phyloP scores from a whole-genome alignment of 2,329 filamentous ascomycete species.

The Penicillium sp. region DNA sequence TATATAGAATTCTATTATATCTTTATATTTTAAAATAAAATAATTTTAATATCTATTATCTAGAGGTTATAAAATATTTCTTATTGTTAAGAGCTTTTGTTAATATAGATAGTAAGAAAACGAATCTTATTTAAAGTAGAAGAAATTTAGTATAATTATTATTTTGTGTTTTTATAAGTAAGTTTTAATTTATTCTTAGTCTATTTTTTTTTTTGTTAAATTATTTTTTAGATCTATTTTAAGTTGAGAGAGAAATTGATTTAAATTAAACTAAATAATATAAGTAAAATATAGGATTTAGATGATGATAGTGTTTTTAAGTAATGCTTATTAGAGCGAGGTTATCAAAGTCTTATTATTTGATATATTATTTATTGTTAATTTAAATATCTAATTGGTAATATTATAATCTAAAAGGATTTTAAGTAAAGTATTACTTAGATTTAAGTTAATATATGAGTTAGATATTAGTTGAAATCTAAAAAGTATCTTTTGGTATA shows the following conservation, averaged over 20 bases:
- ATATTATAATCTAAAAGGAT: neutral
- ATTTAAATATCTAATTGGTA: no score
- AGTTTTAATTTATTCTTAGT: neutral
- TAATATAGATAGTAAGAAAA: conserved; percentile 9
- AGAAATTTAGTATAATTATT: neutral
- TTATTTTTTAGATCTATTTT: conserved; percentile 8
- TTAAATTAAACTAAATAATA: conserved; percentile 12
- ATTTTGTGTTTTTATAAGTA: neutral
- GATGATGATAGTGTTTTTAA: neutral
- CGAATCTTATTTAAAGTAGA: no score
- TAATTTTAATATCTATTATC: neutral
- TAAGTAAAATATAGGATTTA: conserved; percentile 8
- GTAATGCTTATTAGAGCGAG: neutral
- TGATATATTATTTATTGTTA: no score
- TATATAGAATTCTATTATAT: conserved; percentile 15
- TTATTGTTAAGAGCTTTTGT: conserved; percentile 4
- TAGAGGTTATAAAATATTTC: conserved; percentile 10
- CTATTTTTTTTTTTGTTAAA: neutral
- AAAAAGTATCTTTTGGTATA: neutral
- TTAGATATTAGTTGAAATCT: no score
- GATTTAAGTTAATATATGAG: no score
- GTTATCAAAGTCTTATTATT: neutral
- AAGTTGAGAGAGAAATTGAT: conserved; percentile 7
- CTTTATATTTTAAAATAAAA: conserved; percentile 12
- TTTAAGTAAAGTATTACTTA: neutral